These are phyloP conservation scores for Aspergillus neoniger DNA, from an alignment of 2,329 filamentous ascomycete genomes.

Conservation along the genomic window DNA sequence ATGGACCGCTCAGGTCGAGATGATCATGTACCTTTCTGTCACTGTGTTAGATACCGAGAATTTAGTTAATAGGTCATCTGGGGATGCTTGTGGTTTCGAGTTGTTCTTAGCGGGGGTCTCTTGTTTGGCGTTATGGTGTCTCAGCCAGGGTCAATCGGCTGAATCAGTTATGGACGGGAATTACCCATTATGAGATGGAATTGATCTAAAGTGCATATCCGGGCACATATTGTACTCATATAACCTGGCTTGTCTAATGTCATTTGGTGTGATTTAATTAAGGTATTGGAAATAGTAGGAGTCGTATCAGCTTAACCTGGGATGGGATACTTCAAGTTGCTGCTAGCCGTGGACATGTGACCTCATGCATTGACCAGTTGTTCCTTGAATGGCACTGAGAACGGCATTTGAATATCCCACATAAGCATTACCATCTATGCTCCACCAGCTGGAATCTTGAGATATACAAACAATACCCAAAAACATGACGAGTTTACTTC, in stretches of 20 bases:
- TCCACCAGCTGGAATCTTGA: no score
- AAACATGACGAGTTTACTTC: no score
- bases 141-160: background rate
- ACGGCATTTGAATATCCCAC: no score
- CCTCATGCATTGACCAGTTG: no score
- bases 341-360: no score
- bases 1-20: conserved; percentile 18
- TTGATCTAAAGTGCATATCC: background rate
- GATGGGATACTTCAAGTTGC: no score
- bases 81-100: no score
- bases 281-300: background rate
- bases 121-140: conserved; percentile 7
- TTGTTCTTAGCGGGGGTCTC: background rate
- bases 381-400: no score
- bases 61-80: background rate
- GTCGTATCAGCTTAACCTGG: no score
- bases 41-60: conserved; percentile 17
- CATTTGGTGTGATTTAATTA: background rate
- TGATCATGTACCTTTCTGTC: conserved; percentile 15
- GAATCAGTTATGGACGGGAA: background rate
- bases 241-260: background rate
- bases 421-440: no score
- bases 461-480: no score
- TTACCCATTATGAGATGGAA: background rate
- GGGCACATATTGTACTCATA: background rate